Base-by-base conservation (phyloP, 768 basidiomycete species). In the Trametes maxima region DNA sequence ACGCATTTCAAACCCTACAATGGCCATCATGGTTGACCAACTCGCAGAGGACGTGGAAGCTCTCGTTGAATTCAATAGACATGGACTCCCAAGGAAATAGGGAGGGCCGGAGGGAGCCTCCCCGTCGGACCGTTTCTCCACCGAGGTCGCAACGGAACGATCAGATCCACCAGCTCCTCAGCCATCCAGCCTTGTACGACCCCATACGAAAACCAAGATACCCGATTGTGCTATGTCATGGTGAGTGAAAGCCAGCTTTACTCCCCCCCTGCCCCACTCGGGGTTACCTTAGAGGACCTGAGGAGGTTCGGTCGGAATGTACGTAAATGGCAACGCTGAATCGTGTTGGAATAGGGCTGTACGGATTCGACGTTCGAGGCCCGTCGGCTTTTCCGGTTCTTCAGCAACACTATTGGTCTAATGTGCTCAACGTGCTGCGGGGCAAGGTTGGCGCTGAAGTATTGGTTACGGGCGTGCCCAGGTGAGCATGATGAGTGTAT, bases 151-250 rank as follows among this genome's bases (percentile, higher is more conserved):
- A 49, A 33, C 54, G 55, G 10, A 52, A 48, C 16, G 62, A 64
- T 37, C 53, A 64, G 35, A 86, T 92, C 5, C 89, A 90, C 72
- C 80, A 80, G 54, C 76, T 98, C 4, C 84, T 97, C 67, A 77
- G 78, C 48, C 86, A 92, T 67, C 93, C 95, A 3, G 80, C 85
- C 0, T 79, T 98, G 28, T 90, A 84, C 66, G 85, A 95, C 63
- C 93, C 92, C 0, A 66, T 89, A 3, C 82, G 92, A 65, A 82
- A 80, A 5, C 94, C 97, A 2, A 86, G 96, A 6, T 86, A 92
- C 73, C 94, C 94, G 1, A 88, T 99, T 58, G 94, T 96, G 3
- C 81, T 98, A n/a, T 97, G 94, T 70, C 96, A 99, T 76, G 96
- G 95, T 94, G 68, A 67, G 83, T 72, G 51, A 33, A 33, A 33